These are phyloP conservation scores for Monosporascus sp. DNA, from an alignment of 2,329 filamentous ascomycete species.

Conservation along the genomic window DNA sequence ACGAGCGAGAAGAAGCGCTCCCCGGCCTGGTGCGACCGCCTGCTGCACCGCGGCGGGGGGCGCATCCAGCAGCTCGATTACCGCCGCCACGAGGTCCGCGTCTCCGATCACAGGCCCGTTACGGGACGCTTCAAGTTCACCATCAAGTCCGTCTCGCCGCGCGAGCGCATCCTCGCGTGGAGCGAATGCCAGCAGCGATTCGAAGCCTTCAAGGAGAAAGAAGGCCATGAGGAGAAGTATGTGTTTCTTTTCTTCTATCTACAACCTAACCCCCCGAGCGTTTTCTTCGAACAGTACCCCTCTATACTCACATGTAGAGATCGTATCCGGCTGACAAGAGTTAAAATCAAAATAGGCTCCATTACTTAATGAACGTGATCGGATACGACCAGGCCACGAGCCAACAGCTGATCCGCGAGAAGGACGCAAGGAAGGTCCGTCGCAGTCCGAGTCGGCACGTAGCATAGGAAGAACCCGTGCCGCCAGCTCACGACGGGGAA, in stretches of 20 bases:
- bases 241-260: slow-evolving; percentile 30
- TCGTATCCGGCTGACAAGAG: background rate
- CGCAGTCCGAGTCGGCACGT: slow-evolving; percentile 12
- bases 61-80: slow-evolving; percentile 87
- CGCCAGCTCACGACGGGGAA: background rate
- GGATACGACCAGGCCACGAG: slow-evolving; percentile 51
- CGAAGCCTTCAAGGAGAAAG: slow-evolving; percentile 61
- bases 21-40: slow-evolving; percentile 92
- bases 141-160: slow-evolving; percentile 73
- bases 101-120: slow-evolving; percentile 90
- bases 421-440: slow-evolving; percentile 11
- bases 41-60: slow-evolving; percentile 79
- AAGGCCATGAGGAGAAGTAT: slow-evolving; percentile 71
- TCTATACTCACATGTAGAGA: background rate
- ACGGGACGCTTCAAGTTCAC: slow-evolving; percentile 77
- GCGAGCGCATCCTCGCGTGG: slow-evolving; percentile 60
- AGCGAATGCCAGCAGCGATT: slow-evolving; percentile 71
- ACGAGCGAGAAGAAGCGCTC: slow-evolving; percentile 89
- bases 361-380: slow-evolving; percentile 45
- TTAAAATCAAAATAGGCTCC: slow-evolving; percentile 33
- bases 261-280: background rate
- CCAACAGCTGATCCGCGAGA: slow-evolving; percentile 39
- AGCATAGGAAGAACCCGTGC: slow-evolving; percentile 9
- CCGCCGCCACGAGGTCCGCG: slow-evolving; percentile 77
- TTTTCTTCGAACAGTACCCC: background rate